Evolutionary conservation across 495 filamentous ascomycete genomes (phyloP).

Genomic region (Talaromyces nanjingensis): DNA sequence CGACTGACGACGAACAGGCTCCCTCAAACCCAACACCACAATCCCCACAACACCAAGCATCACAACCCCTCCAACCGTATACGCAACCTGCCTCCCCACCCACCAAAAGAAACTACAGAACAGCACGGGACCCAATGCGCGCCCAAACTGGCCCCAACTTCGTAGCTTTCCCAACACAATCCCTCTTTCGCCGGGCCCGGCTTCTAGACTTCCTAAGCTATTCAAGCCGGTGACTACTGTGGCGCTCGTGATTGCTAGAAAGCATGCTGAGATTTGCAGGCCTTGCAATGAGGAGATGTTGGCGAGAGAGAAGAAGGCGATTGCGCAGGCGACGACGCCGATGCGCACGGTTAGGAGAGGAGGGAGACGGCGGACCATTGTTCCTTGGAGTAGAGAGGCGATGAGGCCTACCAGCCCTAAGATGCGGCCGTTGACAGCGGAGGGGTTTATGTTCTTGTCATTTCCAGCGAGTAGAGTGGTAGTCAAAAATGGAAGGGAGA

Average conservation of each 20-base stretch:
- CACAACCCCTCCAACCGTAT: conserved; percentile 67
- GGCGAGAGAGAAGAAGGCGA: conserved; percentile 76
- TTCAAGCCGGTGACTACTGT: conserved; percentile 94
- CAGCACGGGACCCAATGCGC: conserved; percentile 76
- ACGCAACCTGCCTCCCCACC: conserved; percentile 84
- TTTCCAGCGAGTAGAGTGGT: conserved; percentile 69
- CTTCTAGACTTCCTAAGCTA: conserved; percentile 84
- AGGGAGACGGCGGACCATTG: conserved; percentile 71
- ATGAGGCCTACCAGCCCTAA: conserved; percentile 89
- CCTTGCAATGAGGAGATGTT: conserved; percentile 53
- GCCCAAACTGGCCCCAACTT: conserved; percentile 80
- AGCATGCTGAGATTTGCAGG: conserved; percentile 72
- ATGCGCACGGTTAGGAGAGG: conserved; percentile 71
- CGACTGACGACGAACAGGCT: conserved; percentile 18
- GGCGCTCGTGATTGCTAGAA: conserved; percentile 81
- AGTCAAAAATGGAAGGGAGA: conserved; percentile 89
- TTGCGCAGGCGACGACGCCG: conserved; percentile 68
- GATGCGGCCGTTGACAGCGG: conserved; percentile 73
- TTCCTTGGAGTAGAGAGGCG: conserved; percentile 84
- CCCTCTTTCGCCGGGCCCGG: conserved; percentile 70
- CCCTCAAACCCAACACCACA: conserved; percentile 62
- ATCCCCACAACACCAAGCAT: conserved; percentile 66
- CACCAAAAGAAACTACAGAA: conserved; percentile 99
- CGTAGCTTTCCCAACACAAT: conserved; percentile 78
- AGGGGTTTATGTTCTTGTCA: conserved; percentile 47